These are phyloP conservation scores for Aspergillus neoniger DNA, from an alignment of 2,329 filamentous ascomycete genomes.

Conservation along the genomic window DNA sequence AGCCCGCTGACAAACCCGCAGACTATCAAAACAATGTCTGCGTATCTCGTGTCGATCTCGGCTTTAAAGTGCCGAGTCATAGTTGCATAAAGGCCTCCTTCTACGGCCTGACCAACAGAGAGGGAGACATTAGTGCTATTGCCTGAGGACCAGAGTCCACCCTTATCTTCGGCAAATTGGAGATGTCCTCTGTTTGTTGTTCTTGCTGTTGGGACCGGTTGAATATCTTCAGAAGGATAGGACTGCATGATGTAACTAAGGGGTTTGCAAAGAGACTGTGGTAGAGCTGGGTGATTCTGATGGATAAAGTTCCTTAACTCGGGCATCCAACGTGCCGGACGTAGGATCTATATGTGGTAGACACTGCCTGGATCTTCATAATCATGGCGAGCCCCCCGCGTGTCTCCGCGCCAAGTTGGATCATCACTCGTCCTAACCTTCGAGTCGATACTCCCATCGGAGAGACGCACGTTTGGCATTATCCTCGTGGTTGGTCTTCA, in stretches of 20 bases:
- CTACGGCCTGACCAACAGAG: conserved; percentile 17
- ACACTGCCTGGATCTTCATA: background rate
- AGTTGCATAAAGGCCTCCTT: conserved; percentile 15
- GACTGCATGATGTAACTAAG: conserved; percentile 14
- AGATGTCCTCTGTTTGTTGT: conserved; percentile 16
- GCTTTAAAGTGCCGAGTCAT: conserved; percentile 25
- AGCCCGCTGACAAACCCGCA: conserved; percentile 44
- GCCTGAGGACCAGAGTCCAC: conserved; percentile 24
- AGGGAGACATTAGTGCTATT: conserved; percentile 29
- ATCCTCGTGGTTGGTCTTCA: conserved; percentile 16
- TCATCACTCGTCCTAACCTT: background rate
- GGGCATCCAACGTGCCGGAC: background rate
- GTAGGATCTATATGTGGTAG: background rate
- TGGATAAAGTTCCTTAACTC: conserved; percentile 5
- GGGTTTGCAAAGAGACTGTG: background rate
- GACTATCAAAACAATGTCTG: conserved; percentile 35
- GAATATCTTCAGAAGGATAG: conserved; percentile 10
- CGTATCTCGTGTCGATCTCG: conserved; percentile 27
- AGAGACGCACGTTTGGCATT: conserved; percentile 8
- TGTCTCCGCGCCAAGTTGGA: conserved; percentile 9
- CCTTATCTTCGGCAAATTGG: conserved; percentile 19
- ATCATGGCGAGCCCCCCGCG: background rate
- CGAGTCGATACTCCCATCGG: background rate
- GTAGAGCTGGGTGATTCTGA: background rate
- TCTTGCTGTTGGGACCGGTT: conserved; percentile 11